Evolutionary conservation across 2,329 filamentous ascomycete species (phyloP).

Genomic region (Colletotrichum chlorophyti): DNA sequence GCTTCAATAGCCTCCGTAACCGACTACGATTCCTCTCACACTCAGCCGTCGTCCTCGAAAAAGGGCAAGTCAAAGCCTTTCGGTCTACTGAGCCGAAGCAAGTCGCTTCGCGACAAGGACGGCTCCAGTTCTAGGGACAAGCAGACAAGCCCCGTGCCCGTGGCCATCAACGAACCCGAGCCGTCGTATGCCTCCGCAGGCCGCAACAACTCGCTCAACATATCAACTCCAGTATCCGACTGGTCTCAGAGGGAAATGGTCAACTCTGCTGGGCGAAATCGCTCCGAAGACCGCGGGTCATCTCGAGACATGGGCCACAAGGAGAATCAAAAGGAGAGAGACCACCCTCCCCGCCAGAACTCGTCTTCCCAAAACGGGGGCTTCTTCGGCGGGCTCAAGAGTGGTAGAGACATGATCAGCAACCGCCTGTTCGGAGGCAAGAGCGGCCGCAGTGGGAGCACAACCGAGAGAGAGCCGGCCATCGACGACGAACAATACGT

Average conservation of each 20-base stretch:
- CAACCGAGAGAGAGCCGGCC: constrained; percentile 67
- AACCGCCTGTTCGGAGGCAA: constrained; percentile 88
- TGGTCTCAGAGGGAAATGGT: constrained; percentile 74
- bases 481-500: constrained; percentile 85
- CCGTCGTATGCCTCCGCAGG: constrained; percentile 39
- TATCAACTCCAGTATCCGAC: constrained; percentile 70
- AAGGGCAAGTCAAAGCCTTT: constrained; percentile 64
- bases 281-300: constrained; percentile 72
- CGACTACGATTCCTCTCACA: constrained; percentile 49
- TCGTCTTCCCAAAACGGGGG: constrained; percentile 65
- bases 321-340: constrained; percentile 35
- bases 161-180: constrained; percentile 44
- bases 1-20: constrained; percentile 56
- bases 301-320: constrained; percentile 52
- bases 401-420: constrained; percentile 79
- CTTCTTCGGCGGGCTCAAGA: constrained; percentile 77
- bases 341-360: constrained; percentile 51
- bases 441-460: constrained; percentile 73
- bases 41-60: constrained; percentile 42
- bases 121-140: constrained; percentile 44
- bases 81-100: constrained; percentile 56
- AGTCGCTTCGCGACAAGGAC: constrained; percentile 55
- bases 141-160: constrained; percentile 33
- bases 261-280: constrained; percentile 69
- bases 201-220: constrained; percentile 56